A percentile compares a stretch with the other conserved stretches of the same genome.
These are phyloP conservation scores for Nothophaeocryptopus gaeumannii DNA, from an alignment of 2,329 filamentous ascomycete genomes.

Conservation along the genomic window DNA sequence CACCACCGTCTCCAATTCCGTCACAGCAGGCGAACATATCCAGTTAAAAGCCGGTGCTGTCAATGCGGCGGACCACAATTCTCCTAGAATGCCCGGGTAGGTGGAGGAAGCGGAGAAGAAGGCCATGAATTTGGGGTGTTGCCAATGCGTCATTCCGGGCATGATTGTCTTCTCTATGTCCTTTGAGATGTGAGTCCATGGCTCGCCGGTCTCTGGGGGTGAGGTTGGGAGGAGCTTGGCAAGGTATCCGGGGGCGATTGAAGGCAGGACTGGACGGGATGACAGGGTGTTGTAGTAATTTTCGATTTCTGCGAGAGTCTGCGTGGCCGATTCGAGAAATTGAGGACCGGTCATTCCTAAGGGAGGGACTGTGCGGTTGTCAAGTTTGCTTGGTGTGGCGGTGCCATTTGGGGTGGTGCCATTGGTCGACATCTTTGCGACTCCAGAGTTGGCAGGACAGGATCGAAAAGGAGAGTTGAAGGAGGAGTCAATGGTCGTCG, in stretches of 20 bases:
- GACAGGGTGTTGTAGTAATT: slow-evolving; percentile 77
- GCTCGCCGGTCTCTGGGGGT: slow-evolving; percentile 64
- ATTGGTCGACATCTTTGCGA: slow-evolving; percentile 1
- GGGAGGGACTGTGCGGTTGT: slow-evolving; percentile 32
- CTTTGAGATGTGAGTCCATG: slow-evolving; percentile 74
- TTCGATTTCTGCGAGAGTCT: slow-evolving; percentile 80
- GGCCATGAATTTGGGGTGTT: slow-evolving; percentile 91
- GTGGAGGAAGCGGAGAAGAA: slow-evolving; percentile 84
- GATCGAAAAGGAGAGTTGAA: too few species aligned
- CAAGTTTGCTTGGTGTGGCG: slow-evolving; percentile 13
- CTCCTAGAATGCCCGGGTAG: slow-evolving; percentile 82
- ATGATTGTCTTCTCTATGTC: slow-evolving; percentile 86
- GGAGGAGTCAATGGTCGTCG: too few species aligned
- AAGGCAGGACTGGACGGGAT: slow-evolving; percentile 68
- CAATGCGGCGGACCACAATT: slow-evolving; percentile 87
- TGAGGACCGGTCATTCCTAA: slow-evolving; percentile 71
- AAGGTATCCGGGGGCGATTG: slow-evolving; percentile 81
- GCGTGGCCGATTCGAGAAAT: slow-evolving; percentile 73
- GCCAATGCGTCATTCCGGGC: slow-evolving; percentile 92
- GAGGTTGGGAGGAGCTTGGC: slow-evolving; percentile 69
- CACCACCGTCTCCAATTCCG: slow-evolving; percentile 88
- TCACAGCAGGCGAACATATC: slow-evolving; percentile 89
- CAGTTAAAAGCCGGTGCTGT: slow-evolving; percentile 94
- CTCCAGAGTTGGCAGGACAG: too few species aligned
- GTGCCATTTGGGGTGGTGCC: slow-evolving; percentile 7